phyloP scores from a whole-genome alignment of 2,329 filamentous ascomycete genomes.

The Fusarium piperis region DNA sequence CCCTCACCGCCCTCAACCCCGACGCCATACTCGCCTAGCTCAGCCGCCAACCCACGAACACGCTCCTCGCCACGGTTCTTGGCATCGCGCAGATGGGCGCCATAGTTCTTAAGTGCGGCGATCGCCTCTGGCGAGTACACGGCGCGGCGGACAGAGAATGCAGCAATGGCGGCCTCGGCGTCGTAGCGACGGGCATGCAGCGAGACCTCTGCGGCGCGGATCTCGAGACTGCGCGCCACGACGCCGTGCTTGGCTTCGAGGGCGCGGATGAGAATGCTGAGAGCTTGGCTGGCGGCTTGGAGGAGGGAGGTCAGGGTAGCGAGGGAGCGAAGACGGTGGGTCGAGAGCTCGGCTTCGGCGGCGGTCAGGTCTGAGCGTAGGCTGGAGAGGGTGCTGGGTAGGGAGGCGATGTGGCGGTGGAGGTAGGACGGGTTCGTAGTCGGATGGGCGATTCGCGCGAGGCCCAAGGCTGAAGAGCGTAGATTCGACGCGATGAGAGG shows the following conservation, averaged over 20 bases:
- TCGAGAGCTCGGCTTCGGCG: slow-evolving; percentile 48
- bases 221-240: slow-evolving; percentile 60
- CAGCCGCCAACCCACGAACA: slow-evolving; percentile 51
- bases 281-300: slow-evolving; percentile 49
- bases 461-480: slow-evolving; percentile 57
- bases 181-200: slow-evolving; percentile 56
- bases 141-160: slow-evolving; percentile 49
- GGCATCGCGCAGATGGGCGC: slow-evolving; percentile 59
- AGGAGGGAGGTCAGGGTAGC: slow-evolving; percentile 52
- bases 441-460: slow-evolving; percentile 60
- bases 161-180: slow-evolving; percentile 48
- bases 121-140: slow-evolving; percentile 58
- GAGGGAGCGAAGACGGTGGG: slow-evolving; percentile 52
- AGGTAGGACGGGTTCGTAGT: slow-evolving; percentile 64
- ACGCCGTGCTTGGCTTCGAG: slow-evolving; percentile 66
- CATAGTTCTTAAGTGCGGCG: slow-evolving; percentile 58
- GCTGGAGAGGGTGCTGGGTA: slow-evolving; percentile 53
- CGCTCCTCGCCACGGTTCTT: slow-evolving; percentile 56
- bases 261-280: slow-evolving; percentile 57
- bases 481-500: slow-evolving; percentile 61
- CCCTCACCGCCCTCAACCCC: slow-evolving; percentile 46
- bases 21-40: slow-evolving; percentile 63
- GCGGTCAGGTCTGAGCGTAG: slow-evolving; percentile 49
- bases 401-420: slow-evolving; percentile 64
- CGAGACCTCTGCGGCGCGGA: slow-evolving; percentile 58